Conservation (phyloP, 495 filamentous ascomycete genomes). For the Xylaria flabelliformis region DNA sequence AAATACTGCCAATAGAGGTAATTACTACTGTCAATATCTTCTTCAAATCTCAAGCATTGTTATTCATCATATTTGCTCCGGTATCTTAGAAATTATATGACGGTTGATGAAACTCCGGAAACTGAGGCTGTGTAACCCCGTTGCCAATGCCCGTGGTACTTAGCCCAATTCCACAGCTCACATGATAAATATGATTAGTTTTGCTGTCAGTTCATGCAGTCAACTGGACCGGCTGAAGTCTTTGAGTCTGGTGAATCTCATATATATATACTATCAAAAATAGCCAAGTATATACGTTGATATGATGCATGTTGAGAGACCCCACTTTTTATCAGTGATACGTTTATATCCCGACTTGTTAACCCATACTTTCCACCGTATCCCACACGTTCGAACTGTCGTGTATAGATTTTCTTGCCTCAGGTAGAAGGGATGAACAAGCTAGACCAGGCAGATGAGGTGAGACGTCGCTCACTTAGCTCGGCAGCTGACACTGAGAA, state of each 20-base stretch:
- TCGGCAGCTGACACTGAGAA: conserved; percentile 38
- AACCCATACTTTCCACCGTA: not conserved
- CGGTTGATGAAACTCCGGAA: not conserved
- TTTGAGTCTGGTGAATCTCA: not conserved
- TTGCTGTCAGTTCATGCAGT: not conserved
- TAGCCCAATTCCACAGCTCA: not conserved
- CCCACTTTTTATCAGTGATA: not conserved
- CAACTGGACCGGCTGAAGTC: not conserved
- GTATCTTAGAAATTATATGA: not conserved
- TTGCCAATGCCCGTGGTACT: not conserved
- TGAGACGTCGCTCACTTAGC: conserved; percentile 13
- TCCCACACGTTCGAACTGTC: not conserved
- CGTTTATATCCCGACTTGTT: not conserved
- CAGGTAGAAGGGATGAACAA: not conserved
- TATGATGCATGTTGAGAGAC: not conserved
- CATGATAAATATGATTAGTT: not conserved
- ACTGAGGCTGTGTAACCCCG: not conserved
- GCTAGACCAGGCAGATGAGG: not conserved
- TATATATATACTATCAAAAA: not conserved
- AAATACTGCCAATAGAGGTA: too few species aligned
- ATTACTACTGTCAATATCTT: too few species aligned
- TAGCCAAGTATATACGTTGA: not conserved
- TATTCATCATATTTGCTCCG: not conserved
- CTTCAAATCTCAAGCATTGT: not conserved
- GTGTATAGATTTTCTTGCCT: not conserved